Base-by-base conservation (phyloP, 2,329 filamentous ascomycete species). In the Akanthomyces uredinophilus region DNA sequence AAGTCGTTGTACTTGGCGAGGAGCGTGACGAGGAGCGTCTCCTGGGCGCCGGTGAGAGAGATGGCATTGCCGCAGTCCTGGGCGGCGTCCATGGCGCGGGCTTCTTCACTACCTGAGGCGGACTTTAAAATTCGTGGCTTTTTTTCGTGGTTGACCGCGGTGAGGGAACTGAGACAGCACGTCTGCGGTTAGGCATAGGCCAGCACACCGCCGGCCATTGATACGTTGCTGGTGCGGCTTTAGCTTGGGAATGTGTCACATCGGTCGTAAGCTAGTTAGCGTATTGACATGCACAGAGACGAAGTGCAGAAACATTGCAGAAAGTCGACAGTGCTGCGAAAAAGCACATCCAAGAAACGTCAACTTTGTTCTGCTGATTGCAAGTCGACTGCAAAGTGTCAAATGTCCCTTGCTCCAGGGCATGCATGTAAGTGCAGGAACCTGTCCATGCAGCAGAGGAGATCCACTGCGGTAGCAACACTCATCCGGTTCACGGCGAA, bases 11-110 rank as follows among this genome's bases (percentile, higher is more conserved):
- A 63, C 43, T 63, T 65, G 14, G 57, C 64, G 5, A 62, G 56
- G 5, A 66, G 63, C 6, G 65, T 66, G 11, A 65, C 24, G 14
- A 66, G 51, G 20, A 66, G 60, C 18, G 65, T 66, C 44, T 66
- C 63, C 29, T 66, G 64, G 4, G 61, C 64, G 18, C 65, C 65
- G 3, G 41, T 60, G 20, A 66, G 29, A 2, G 35, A 37, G 13
- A 50, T 22, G 14, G 16, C 27, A 10, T 22, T 39, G 22, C 35
- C 29, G n/a, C 6, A 24, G 29, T 20, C 14, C 5, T n/a, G 20
- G 37, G 14, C n/a, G 5, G 43, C 13, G 27, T 27, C 54, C 54
- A 47, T 57, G 20, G 51, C n/a, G n/a, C n/a, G n/a, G n/a, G n/a
- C n/a, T n/a, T n/a, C n/a, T n/a, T n/a, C n/a, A n/a, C n/a, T n/a